phyloP scores from a whole-genome alignment of 2,329 filamentous ascomycete genomes.

The Paramyrothecium sp. region DNA sequence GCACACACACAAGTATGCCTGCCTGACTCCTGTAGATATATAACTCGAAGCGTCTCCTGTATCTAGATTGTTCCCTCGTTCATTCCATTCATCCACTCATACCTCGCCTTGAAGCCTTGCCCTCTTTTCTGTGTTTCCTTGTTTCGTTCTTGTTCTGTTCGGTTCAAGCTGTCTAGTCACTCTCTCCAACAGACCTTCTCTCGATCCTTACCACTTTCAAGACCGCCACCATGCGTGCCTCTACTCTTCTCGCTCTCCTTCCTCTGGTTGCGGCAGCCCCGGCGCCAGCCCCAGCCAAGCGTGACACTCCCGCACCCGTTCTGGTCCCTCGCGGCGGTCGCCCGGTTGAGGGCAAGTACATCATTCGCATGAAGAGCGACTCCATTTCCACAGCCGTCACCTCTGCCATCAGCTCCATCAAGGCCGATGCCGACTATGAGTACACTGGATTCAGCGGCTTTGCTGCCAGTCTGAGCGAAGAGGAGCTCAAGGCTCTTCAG shows the following conservation, averaged over 20 bases:
- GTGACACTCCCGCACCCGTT: slow-evolving; percentile 24
- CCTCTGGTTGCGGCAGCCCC: slow-evolving; percentile 20
- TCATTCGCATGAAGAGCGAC: slow-evolving; percentile 24
- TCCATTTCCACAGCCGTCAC: slow-evolving; percentile 12
- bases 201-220: neutral
- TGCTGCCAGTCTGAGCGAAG: slow-evolving; percentile 18
- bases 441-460: slow-evolving; percentile 25
- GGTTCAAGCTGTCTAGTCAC: neutral
- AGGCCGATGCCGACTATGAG: slow-evolving; percentile 22
- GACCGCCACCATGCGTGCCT: slow-evolving; percentile 20
- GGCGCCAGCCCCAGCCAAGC: slow-evolving; percentile 11
- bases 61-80: neutral
- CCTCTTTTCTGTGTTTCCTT: neutral
- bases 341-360: slow-evolving; percentile 26
- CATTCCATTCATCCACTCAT: neutral
- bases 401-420: slow-evolving; percentile 17
- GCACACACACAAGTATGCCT: neutral
- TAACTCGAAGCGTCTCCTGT: neutral
- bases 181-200: neutral
- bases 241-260: slow-evolving; percentile 20
- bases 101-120: neutral
- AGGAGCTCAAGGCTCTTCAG: slow-evolving; percentile 22
- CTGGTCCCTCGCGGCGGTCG: slow-evolving; percentile 20
- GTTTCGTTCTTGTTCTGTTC: neutral
- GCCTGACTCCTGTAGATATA: neutral